Percentiles rank a stretch among this genome's conserved stretches.
Evolutionary conservation across 2,329 filamentous ascomycete genomes (phyloP).

Genomic region (Capronia epimyces): DNA sequence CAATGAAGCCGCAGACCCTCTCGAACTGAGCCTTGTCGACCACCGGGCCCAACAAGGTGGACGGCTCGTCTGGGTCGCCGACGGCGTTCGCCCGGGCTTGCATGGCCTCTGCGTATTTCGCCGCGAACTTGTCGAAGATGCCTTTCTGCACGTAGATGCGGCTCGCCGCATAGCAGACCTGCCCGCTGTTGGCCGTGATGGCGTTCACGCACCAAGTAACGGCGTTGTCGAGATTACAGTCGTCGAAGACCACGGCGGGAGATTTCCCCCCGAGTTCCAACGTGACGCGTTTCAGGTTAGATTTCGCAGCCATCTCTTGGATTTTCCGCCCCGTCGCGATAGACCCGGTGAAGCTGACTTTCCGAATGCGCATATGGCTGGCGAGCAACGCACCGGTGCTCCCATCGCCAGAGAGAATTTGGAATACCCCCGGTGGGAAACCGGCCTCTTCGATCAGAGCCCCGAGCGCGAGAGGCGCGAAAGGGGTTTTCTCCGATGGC

Average conservation of each 20-base stretch:
- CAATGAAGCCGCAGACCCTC: slow-evolving; percentile 38
- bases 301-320: slow-evolving; percentile 49
- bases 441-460: slow-evolving; percentile 51
- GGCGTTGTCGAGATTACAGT: slow-evolving; percentile 33
- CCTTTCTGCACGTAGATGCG: slow-evolving; percentile 59
- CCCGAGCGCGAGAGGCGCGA: slow-evolving; percentile 50
- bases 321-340: slow-evolving; percentile 56
- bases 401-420: slow-evolving; percentile 56
- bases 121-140: slow-evolving; percentile 55
- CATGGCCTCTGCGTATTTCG: slow-evolving; percentile 33
- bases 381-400: slow-evolving; percentile 53
- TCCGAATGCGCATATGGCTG: slow-evolving; percentile 52
- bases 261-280: slow-evolving; percentile 49
- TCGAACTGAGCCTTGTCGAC: slow-evolving; percentile 42
- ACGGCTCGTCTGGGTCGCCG: slow-evolving; percentile 61
- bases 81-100: slow-evolving; percentile 38
- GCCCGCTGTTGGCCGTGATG: slow-evolving; percentile 32
- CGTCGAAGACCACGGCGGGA: slow-evolving; percentile 34
- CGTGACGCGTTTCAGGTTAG: slow-evolving; percentile 53
- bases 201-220: slow-evolving; percentile 31
- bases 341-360: slow-evolving; percentile 60
- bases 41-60: slow-evolving; percentile 42
- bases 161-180: slow-evolving; percentile 39
- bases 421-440: slow-evolving; percentile 58
- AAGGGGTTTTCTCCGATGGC: slow-evolving; percentile 52